Evolutionary conservation across 352 stramenopile species (phyloP).

Genomic region (Pythium sp.): DNA sequence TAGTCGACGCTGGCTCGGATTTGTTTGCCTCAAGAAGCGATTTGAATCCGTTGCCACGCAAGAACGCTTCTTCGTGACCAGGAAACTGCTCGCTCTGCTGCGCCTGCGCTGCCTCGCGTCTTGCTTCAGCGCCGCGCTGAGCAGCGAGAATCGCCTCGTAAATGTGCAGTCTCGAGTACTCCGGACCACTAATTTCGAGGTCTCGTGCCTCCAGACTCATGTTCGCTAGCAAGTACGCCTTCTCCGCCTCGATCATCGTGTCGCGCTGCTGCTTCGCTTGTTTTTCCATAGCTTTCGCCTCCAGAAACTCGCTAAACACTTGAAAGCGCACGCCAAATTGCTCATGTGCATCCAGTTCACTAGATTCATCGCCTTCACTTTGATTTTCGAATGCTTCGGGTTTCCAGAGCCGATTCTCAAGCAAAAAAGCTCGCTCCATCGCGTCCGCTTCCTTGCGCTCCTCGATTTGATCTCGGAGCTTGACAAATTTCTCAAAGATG

Average conservation of each 20-base stretch:
- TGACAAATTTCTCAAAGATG: conserved; percentile 26
- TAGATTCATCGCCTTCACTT: background rate
- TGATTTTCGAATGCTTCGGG: background rate
- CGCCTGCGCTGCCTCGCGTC: conserved; percentile 4
- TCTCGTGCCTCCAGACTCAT: background rate
- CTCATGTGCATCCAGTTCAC: conserved; percentile 13
- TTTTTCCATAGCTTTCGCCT: background rate
- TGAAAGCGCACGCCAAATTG: conserved; percentile 18
- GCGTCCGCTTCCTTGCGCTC: conserved; percentile 9
- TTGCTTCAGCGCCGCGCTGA: background rate
- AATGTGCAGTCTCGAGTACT: conserved; percentile 16
- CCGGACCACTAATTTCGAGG: conserved; percentile 3
- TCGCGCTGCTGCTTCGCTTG: conserved; percentile 3
- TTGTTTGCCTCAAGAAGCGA: background rate
- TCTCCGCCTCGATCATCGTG: conserved; percentile 4
- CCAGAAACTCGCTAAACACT: conserved; percentile 14
- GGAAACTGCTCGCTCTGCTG: conserved; percentile 22
- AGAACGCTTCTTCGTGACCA: conserved; percentile 15
- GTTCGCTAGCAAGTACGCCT: conserved; percentile 6
- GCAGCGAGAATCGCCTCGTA: conserved; percentile 10
- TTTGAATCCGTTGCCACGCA: conserved; percentile 1
- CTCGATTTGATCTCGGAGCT: conserved; percentile 7
- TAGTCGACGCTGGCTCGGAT: background rate
- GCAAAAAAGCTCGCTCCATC: conserved; percentile 17
- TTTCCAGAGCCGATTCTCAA: conserved; percentile 9